Evolutionary conservation across 1,284 basidiomycete genomes (phyloP), one percentile per base, ranked within the genome.

Genomic region (Melampsora larici-populina): DNA sequence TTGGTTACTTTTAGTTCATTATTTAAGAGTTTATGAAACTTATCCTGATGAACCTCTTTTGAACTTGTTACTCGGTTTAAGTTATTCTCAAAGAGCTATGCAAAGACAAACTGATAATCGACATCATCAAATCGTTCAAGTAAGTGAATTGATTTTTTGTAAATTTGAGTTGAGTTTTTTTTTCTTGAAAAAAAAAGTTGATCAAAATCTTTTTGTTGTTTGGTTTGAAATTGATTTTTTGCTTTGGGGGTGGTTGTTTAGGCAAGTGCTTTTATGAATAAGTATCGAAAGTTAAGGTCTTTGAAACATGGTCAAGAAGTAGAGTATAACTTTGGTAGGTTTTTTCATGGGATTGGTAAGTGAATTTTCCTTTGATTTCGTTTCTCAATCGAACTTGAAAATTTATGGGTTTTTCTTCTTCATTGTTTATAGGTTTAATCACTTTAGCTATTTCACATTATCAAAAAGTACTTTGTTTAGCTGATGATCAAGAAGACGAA

Each of bases 21-120:
- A 96, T 51, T 84, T 95, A 49, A 90, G 94, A 80, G 93, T 93
- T 0, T 93, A 92, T 83, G 93, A 94, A 79, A 87, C 92, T 79
- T 90, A 90, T 79, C 90, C 89, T 0, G 87, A 91, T 36, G 93
- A 98, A 82, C 91, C 94, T 0, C 86, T 97, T 82, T 87, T 97
- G 24, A 94, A 91, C 82, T 86, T 99, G 18, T 89, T 88, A 48
- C 87, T 96, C 7, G 91, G 90, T 0, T 89, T 94, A 51, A 90
- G 92, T 0, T 97, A 92, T 63, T 86, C 96, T 48, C 92, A 93
- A 11, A 88, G 96, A 49, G 90, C 93, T 0, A 93, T 93, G 89
- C 93, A 96, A 81, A 88, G 96, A 13, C 94, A 97, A 83, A 90
- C 91, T 7, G 96, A 98, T 84, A 98, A 99, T 83, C 86, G 94